phyloP scores from a whole-genome alignment of 164 flowering plant species.

The Paratinospora sagittata region DNA sequence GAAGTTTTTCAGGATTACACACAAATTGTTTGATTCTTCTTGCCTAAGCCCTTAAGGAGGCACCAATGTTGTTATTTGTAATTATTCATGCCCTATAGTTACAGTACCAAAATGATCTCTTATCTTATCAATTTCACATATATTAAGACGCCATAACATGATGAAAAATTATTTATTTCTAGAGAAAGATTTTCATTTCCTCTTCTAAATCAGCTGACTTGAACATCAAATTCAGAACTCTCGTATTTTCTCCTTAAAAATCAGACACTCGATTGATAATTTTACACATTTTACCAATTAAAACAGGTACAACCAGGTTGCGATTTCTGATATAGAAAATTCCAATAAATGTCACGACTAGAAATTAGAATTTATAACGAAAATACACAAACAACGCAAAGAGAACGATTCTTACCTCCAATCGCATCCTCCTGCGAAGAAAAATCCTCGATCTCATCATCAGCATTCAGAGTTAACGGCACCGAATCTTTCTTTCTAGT shows the following conservation, averaged over 20 bases:
- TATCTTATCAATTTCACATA: too few species aligned
- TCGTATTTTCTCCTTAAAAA: too few species aligned
- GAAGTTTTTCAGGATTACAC: too few species aligned
- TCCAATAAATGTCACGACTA: not conserved
- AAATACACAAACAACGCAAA: not conserved
- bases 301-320: not conserved
- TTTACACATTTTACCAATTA: not conserved
- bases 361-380: not conserved
- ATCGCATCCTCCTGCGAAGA: constrained; percentile 46
- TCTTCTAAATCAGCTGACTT: not conserved
- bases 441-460: constrained; percentile 77
- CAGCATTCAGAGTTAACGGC: constrained; percentile 16
- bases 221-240: not conserved
- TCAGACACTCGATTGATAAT: not conserved
- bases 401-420: constrained; percentile 25
- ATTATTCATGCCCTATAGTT: too few species aligned
- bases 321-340: not conserved
- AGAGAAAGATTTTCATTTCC: not conserved
- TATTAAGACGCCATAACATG: too few species aligned
- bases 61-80: too few species aligned
- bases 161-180: too few species aligned
- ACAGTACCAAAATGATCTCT: too few species aligned
- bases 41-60: too few species aligned
- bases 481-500: not conserved
- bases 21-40: too few species aligned